Conservation (phyloP, 257 asterid species). For the Solanum habrochaites region DNA sequence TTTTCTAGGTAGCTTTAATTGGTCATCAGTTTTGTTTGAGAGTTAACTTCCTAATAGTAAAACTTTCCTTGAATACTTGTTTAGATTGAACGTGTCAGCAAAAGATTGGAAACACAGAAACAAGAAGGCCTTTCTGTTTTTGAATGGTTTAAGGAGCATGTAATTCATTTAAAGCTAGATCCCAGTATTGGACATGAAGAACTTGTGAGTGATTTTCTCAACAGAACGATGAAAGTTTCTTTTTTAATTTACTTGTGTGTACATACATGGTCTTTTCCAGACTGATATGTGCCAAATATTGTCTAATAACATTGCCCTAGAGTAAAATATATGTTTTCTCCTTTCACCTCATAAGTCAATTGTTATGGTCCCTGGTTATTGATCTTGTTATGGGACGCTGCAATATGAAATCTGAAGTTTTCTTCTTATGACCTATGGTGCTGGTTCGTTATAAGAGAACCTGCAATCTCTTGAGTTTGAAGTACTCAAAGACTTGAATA, state of each 20-base stretch:
- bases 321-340: background rate
- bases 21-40: background rate
- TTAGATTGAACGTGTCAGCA: slow-evolving; percentile 58
- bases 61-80: background rate
- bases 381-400: no score
- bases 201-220: slow-evolving; percentile 49
- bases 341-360: background rate
- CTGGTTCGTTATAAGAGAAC: no score
- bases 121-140: slow-evolving; percentile 43
- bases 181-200: slow-evolving; percentile 76
- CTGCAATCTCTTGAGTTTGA: no score
- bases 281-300: background rate
- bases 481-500: no score
- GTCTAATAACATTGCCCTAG: background rate
- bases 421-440: no score
- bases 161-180: slow-evolving; percentile 62
- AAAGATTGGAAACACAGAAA: slow-evolving; percentile 57
- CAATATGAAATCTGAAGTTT: no score
- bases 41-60: background rate
- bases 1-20: background rate
- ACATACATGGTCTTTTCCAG: background rate
- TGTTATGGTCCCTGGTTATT: no score
- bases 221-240: background rate
- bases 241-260: background rate
- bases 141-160: slow-evolving; percentile 79